Base-by-base conservation (phyloP, 768 basidiomycete species). In the Strobilomyces dryophilus region DNA sequence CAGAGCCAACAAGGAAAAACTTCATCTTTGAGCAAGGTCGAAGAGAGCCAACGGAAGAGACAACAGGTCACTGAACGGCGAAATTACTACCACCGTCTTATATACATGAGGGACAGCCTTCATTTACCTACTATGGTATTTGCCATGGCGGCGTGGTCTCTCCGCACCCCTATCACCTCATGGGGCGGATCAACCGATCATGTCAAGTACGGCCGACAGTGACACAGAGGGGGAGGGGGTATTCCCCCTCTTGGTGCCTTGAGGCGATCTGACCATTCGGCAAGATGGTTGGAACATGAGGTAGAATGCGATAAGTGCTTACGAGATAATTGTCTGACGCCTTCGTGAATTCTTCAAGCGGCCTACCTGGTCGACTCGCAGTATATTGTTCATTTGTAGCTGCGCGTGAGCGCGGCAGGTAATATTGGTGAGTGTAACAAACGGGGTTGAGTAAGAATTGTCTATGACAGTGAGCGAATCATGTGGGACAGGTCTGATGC, bases 11-110 rank as follows among this genome's bases (percentile, higher is more conserved):
- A 11, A 57, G 5, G 39, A 59, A 35, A 32, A 54, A 17, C 41
- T 52, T 65, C 67, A 69, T 69, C 12, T 14, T 39, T 36, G 6
- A 6, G 17, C 14, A 36, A 5, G 2, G 35, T 36, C 14, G 14
- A 17, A 15, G 2, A 6, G 35, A 12, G 35, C 17, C 3, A 15
- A 36, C 4, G 15, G 14, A 6, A 15, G 15, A 36, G 35, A 10
- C 8, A 34, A 34, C 35, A 36, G 15, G 5, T 15, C 12, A 14
- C 15, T 14, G 35, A 15, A 12, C 15, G 14, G 15, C 14, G 15
- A 15, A 36, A 17, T 15, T 12, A 36, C 14, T 36, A 15, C n/a
- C 35, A 15, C 35, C 35, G 14, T 15, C 15, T 36, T 36, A 36
- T 36, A 17, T 36, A 6, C 35, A 4, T 14, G 35, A 36, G 12